A percentile compares a stretch with the other conserved stretches of the same genome.
Conservation (phyloP, 2,329 filamentous ascomycete genomes). For the Trichoderma sp. region DNA sequence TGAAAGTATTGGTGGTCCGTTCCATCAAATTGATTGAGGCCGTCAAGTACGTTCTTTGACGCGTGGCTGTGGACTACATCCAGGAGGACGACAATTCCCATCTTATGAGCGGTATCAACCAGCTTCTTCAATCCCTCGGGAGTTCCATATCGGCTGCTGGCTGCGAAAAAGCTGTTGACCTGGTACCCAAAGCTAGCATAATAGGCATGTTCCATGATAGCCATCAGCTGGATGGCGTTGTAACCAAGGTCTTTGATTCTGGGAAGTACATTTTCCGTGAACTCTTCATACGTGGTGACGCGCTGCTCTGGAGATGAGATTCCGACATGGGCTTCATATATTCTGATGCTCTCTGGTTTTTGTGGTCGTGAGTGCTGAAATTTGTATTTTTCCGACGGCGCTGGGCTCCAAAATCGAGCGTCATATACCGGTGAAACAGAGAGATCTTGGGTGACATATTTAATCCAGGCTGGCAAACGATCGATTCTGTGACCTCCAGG, state of each 20-base stretch:
- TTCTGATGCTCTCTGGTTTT: constrained; percentile 81
- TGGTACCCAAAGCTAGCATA: constrained; percentile 99
- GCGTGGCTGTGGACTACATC: constrained; percentile 98
- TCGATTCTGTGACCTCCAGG: constrained; percentile 79
- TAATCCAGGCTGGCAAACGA: constrained; percentile 94
- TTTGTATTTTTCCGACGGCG: constrained; percentile 67
- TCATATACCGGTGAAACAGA: constrained; percentile 89
- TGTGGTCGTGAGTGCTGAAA: constrained; percentile 81
- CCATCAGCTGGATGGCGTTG: constrained; percentile 98
- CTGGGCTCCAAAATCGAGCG: constrained; percentile 95
- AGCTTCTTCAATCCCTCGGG: constrained; percentile 96
- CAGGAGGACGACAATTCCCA: constrained; percentile 87
- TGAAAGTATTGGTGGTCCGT: constrained; percentile 97
- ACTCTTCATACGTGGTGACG: constrained; percentile 95
- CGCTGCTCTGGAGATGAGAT: constrained; percentile 89
- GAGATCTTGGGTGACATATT: constrained; percentile 91
- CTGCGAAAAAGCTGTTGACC: constrained; percentile 97
- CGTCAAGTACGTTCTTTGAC: constrained; percentile 94
- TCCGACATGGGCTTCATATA: constrained; percentile 98
- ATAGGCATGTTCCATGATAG: constrained; percentile 98
- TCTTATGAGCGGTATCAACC: constrained; percentile 86
- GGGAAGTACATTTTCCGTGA: constrained; percentile 87
- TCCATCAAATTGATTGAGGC: constrained; percentile 92
- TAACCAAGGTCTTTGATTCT: constrained; percentile 89
- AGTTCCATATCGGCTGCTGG: constrained; percentile 88